Evolutionary conservation across 208 protist genomes (phyloP).

Genomic region (Kentomonas sorsogonicus): DNA sequence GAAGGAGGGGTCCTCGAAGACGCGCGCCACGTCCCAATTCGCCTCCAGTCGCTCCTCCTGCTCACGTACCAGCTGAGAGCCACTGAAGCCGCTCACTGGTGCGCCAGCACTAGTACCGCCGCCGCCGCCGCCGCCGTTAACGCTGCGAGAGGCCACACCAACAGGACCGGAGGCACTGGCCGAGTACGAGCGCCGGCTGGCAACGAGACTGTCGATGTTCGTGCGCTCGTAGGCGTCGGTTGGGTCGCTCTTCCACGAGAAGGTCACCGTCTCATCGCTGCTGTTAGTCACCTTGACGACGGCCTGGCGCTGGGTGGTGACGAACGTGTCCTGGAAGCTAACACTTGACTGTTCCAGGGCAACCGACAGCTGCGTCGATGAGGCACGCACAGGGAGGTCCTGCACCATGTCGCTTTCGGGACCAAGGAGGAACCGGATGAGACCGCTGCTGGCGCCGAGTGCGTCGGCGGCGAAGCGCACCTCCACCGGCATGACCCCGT

Average conservation of each 20-base stretch:
- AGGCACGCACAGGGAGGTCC: constrained; percentile 65
- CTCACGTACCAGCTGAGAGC: no score
- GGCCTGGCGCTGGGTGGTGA: constrained; percentile 80
- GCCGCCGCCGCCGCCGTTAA: background rate
- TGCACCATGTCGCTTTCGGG: constrained; percentile 76
- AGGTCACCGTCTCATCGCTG: constrained; percentile 71
- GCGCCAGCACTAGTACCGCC: no score
- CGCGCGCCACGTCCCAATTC: no score
- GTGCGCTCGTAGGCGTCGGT: constrained; percentile 14
- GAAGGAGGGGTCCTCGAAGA: constrained; percentile 77
- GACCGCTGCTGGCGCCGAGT: constrained; percentile 11
- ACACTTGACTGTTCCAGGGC: no score
- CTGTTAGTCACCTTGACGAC: constrained; percentile 86
- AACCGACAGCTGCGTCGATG: constrained; percentile 44
- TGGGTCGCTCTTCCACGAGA: constrained; percentile 73
- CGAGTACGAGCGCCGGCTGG: no score
- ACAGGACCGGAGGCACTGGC: no score
- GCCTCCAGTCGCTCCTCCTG: no score
- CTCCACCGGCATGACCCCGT: constrained; percentile 64
- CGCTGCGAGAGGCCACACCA: background rate
- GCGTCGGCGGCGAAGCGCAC: constrained; percentile 43
- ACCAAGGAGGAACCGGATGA: constrained; percentile 79
- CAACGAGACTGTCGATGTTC: background rate
- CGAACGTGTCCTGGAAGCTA: constrained; percentile 84
- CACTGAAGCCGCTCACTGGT: no score